These are phyloP conservation scores for Fusarium armeniacum DNA, from an alignment of 2,329 filamentous ascomycete genomes.

Conservation along the genomic window DNA sequence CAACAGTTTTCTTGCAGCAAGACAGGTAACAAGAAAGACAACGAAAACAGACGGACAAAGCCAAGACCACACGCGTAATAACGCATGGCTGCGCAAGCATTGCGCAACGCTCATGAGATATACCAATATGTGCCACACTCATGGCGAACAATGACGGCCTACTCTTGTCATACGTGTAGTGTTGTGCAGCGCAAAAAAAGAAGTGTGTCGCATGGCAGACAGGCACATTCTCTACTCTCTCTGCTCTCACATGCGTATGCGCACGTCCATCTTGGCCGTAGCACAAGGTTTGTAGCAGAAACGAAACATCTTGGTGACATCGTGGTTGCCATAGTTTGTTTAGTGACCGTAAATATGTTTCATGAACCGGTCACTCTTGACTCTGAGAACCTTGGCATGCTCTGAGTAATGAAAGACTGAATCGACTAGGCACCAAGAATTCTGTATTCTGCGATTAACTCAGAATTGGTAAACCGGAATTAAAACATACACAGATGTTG, in stretches of 20 bases:
- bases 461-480: conserved; percentile 4
- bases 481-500: neutral
- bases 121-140: conserved; percentile 18
- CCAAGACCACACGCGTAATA: conserved; percentile 2
- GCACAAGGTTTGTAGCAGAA: conserved; percentile 9
- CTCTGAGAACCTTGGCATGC: conserved; percentile 42
- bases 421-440: conserved; percentile 14
- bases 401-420: conserved; percentile 40
- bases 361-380: conserved; percentile 39
- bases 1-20: neutral
- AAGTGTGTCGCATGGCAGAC: neutral
- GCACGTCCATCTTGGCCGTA: conserved; percentile 16
- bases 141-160: conserved; percentile 19
- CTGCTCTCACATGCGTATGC: conserved; percentile 8
- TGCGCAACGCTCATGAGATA: neutral
- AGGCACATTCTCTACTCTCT: neutral
- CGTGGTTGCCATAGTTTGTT: conserved; percentile 21
- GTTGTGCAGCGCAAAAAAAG: conserved; percentile 12
- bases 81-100: neutral
- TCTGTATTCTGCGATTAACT: conserved; percentile 5
- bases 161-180: conserved; percentile 16
- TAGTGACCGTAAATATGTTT: conserved; percentile 34
- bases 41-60: neutral
- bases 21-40: neutral
- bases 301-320: conserved; percentile 20